Evolutionary conservation across 257 asterid genomes (phyloP).

Genomic region (Solanum rostratum): DNA sequence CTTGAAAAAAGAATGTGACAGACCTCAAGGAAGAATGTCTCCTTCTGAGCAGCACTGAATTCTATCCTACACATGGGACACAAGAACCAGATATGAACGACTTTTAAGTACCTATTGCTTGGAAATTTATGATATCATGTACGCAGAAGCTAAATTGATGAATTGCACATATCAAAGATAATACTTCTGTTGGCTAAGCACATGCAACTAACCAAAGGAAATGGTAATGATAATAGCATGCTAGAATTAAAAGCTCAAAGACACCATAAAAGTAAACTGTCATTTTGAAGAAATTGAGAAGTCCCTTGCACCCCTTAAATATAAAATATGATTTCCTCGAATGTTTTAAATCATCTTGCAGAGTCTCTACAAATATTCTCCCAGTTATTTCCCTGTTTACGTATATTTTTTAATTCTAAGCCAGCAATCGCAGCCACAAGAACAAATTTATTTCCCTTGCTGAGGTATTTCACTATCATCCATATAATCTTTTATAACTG

Average conservation of each 20-base stretch:
- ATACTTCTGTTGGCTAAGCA: not conserved
- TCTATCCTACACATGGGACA: constrained; percentile 57
- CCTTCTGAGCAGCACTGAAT: constrained; percentile 65
- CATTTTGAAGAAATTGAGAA: not conserved
- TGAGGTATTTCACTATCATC: not conserved
- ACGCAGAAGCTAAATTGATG: not conserved
- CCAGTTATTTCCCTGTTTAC: not conserved
- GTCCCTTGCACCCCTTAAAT: not conserved
- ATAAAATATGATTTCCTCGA: not conserved
- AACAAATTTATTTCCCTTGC: not conserved
- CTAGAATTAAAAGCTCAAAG: not conserved
- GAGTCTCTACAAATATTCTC: not conserved
- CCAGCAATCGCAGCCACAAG: not conserved
- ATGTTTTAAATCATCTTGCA: not conserved
- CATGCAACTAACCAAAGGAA: not conserved
- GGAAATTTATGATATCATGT: not conserved
- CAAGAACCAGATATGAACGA: constrained; percentile 2
- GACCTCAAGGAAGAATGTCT: constrained; percentile 73
- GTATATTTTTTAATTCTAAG: not conserved
- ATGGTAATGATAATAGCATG: not conserved
- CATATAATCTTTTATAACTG: not conserved
- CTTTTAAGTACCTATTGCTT: not conserved
- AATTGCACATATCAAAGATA: not conserved
- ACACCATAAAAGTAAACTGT: not conserved
- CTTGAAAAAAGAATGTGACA: constrained; percentile 1